Evolutionary conservation across 148 eudicot species (phyloP).

Genomic region (Silene conica): DNA sequence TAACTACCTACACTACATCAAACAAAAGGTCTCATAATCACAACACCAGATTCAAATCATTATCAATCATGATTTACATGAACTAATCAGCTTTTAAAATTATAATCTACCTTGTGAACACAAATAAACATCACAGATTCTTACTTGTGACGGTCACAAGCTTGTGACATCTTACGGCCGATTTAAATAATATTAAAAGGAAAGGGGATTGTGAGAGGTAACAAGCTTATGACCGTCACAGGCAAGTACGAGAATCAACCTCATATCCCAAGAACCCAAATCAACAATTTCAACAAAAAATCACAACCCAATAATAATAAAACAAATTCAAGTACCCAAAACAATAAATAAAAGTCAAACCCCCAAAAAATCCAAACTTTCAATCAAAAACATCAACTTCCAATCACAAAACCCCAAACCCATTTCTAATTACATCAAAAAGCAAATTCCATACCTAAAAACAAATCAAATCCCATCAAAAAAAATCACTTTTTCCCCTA

Average conservation of each 20-base stretch:
- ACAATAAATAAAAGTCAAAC: conserved; percentile 5
- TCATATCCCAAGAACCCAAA: not conserved
- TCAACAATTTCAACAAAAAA: not conserved
- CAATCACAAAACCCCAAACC: not conserved
- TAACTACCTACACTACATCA: not conserved
- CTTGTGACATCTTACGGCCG: too few relatives aligned
- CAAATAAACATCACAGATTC: not conserved
- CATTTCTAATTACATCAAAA: not conserved
- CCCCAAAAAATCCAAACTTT: not conserved
- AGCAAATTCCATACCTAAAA: not conserved
- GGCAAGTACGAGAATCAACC: too few relatives aligned
- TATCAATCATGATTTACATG: not conserved
- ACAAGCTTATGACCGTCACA: too few relatives aligned
- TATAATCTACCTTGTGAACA: not conserved
- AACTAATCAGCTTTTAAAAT: not conserved
- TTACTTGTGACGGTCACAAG: too few relatives aligned
- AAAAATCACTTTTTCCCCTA: not conserved
- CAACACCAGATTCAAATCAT: conserved; percentile 11
- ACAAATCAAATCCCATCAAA: not conserved
- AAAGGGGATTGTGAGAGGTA: too few relatives aligned
- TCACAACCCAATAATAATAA: not conserved
- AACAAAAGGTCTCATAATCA: conserved; percentile 4
- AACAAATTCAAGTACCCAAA: not conserved
- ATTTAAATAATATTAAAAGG: too few relatives aligned
- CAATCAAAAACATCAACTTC: not conserved